Conservation (phyloP, 306 rosid species). For the Glycine soja region DNA sequence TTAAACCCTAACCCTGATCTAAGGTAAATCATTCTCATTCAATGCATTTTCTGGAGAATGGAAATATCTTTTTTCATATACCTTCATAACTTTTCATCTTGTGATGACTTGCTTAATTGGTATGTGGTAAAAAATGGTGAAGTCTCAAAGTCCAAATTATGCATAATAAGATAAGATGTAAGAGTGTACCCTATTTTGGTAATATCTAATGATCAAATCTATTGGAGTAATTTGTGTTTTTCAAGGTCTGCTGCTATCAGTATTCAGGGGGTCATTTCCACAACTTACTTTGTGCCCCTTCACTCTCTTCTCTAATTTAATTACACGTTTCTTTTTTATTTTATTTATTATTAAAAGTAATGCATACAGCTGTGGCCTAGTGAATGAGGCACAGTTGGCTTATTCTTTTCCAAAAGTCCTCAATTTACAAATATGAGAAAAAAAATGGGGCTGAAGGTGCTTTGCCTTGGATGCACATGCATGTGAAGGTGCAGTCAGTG, state of each 20-base stretch:
- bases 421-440: background rate
- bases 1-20: conserved; percentile 63
- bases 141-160: conserved; percentile 16
- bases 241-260: background rate
- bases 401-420: background rate
- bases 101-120: conserved; percentile 30
- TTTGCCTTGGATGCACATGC: conserved; percentile 3
- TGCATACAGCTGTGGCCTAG: background rate
- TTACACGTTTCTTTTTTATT: background rate
- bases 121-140: conserved; percentile 31
- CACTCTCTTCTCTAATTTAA: background rate
- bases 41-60: conserved; percentile 5
- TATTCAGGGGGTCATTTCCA: background rate
- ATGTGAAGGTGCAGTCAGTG: background rate
- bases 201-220: conserved; percentile 6
- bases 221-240: background rate
- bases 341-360: background rate
- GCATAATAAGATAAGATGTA: background rate
- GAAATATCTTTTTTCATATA: conserved; percentile 18
- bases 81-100: conserved; percentile 1
- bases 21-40: conserved; percentile 61
- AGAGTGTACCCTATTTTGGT: background rate
- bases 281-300: conserved; percentile 2
- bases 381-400: conserved; percentile 1
- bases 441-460: background rate